Conservation (phyloP, 495 filamentous ascomycete genomes). For the Rhypophila decipiens region DNA sequence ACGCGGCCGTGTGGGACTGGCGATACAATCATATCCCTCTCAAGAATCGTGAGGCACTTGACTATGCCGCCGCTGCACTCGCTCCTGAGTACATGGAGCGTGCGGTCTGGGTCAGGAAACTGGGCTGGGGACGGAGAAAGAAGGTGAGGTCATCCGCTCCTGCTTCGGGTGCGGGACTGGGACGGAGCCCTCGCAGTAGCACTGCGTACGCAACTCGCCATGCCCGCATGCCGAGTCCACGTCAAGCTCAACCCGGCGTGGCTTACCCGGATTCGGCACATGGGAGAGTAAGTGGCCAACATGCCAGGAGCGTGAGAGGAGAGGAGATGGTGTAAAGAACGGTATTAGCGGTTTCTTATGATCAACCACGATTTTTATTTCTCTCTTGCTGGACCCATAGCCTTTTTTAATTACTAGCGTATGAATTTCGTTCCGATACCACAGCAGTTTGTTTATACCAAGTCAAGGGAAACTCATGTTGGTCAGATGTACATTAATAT, state of each 20-base stretch:
- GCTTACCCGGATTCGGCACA: background rate
- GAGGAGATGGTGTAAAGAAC: background rate
- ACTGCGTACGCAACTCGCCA: background rate
- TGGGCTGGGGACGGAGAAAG: background rate
- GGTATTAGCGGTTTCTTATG: too few relatives aligned
- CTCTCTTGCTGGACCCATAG: too few relatives aligned
- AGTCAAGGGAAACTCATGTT: too few relatives aligned
- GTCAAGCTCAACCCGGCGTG: background rate
- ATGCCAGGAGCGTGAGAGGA: background rate
- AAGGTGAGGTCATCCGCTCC: background rate
- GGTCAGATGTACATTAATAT: too few relatives aligned
- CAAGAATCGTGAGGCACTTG: conserved; percentile 26
- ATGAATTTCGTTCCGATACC: too few relatives aligned
- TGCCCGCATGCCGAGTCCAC: background rate
- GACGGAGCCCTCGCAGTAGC: background rate
- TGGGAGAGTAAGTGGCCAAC: background rate
- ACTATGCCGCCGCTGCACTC: conserved; percentile 20
- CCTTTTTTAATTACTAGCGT: too few relatives aligned
- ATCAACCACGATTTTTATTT: too few relatives aligned
- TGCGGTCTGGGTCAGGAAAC: background rate
- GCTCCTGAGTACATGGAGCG: conserved; percentile 19
- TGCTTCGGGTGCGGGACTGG: background rate
- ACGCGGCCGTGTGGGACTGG: conserved; percentile 54
- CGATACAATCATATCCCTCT: conserved; percentile 49
- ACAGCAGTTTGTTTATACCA: too few relatives aligned